These are phyloP conservation scores for Citrus trifoliata DNA, from an alignment of 345 rosid genomes.

Conservation along the genomic window DNA sequence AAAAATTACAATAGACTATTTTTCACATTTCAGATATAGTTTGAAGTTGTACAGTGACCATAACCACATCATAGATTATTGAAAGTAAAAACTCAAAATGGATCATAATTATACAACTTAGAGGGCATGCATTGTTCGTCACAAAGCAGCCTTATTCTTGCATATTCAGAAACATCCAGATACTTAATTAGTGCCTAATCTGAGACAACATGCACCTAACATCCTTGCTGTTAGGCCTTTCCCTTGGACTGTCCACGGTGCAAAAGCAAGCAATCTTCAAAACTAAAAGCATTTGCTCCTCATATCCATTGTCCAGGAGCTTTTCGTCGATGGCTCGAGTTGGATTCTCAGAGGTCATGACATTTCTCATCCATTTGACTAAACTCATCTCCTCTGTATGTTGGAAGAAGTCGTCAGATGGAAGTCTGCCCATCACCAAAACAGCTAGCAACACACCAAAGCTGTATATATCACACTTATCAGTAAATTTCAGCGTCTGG, in stretches of 20 bases:
- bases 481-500: slow-evolving; percentile 83
- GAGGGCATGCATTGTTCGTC: background rate
- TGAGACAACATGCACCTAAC: slow-evolving; percentile 71
- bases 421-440: slow-evolving; percentile 77
- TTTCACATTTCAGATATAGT: background rate
- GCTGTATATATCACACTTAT: slow-evolving; percentile 81
- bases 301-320: slow-evolving; percentile 53
- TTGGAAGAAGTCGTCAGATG: slow-evolving; percentile 84
- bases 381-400: slow-evolving; percentile 61
- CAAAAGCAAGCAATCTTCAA: slow-evolving; percentile 84
- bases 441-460: slow-evolving; percentile 80
- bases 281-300: slow-evolving; percentile 77
- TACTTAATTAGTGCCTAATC: slow-evolving; percentile 33
- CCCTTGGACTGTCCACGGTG: slow-evolving; percentile 73
- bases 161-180: background rate
- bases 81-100: background rate
- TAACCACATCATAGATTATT: background rate
- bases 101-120: background rate
- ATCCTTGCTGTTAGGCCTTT: slow-evolving; percentile 87
- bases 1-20: background rate
- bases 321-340: slow-evolving; percentile 57
- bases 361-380: slow-evolving; percentile 78
- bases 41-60: background rate
- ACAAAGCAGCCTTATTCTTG: slow-evolving; percentile 3
- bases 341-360: slow-evolving; percentile 64